Percentiles rank a stretch among this genome's conserved stretches.
Evolutionary conservation across 108 stramenopile species (phyloP).

Genomic region (Nitzschia sp.): DNA sequence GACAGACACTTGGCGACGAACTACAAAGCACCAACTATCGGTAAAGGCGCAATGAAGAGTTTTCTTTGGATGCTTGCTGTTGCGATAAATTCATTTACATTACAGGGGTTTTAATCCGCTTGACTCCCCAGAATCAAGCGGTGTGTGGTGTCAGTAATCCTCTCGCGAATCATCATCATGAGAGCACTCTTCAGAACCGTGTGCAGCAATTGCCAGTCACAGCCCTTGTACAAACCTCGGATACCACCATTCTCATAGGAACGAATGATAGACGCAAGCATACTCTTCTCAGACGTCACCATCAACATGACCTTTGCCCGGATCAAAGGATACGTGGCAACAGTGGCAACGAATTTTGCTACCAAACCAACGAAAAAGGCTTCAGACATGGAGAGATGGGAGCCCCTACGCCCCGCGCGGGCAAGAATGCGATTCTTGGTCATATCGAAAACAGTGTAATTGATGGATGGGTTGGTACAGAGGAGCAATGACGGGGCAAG

Average conservation of each 20-base stretch:
- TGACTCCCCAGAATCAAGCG: constrained; percentile 9
- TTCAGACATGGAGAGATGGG: constrained; percentile 52
- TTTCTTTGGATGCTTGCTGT: too few species aligned
- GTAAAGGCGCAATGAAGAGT: too few species aligned
- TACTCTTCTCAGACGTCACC: constrained; percentile 37
- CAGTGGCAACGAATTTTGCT: constrained; percentile 88
- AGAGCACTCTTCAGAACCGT: constrained; percentile 80
- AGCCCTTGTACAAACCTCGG: constrained; percentile 72
- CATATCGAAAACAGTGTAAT: constrained; percentile 87
- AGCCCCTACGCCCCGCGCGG: constrained; percentile 10
- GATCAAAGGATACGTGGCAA: constrained; percentile 91
- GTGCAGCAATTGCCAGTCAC: constrained; percentile 73
- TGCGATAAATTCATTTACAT: too few species aligned
- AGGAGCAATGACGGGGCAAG: constrained; percentile 83
- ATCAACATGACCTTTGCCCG: constrained; percentile 92
- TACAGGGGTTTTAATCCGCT: too few species aligned
- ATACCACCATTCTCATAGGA: constrained; percentile 58
- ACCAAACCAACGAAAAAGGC: constrained; percentile 77
- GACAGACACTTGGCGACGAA: too few species aligned
- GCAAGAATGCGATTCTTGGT: constrained; percentile 45
- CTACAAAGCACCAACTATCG: too few species aligned
- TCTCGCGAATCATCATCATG: constrained; percentile 80
- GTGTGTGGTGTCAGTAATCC: constrained; percentile 45
- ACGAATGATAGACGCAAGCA: constrained; percentile 31
- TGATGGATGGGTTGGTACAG: constrained; percentile 92